Base-by-base conservation (phyloP, 31 red algal species). In the Odonthalia washingtoniensis region DNA sequence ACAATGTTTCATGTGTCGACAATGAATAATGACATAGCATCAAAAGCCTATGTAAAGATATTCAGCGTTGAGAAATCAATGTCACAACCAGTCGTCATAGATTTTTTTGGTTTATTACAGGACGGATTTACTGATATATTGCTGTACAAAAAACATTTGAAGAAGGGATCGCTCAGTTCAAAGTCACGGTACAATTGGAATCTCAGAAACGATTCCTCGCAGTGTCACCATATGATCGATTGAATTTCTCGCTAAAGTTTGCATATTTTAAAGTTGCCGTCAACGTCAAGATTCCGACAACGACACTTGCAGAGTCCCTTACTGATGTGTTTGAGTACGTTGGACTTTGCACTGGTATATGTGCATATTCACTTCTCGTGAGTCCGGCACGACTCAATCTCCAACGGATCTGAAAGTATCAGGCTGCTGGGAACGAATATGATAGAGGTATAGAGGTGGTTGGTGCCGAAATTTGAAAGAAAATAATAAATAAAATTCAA, bases 341-440 rank as follows among this genome's bases (percentile, higher is more conserved):
- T n/a, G n/a, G n/a, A n/a, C n/a, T n/a, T n/a, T 92, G 86, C 53
- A 92, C 82, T 31, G 90, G 90, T 1, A 44, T 92, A 35, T 92
- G 90, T 60, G 82, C 83, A 3, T 92, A 92, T 65, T 81, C 90
- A n/a, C 46, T 92, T 39, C 42, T 92, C 30, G 90, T 92, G 9
- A 68, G 77, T 12, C 90, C 90, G 5, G 89, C 89, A n/a, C 70
- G 82, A 49, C 57, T 91, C 80, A 69, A 85, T 37, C 74, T 85
- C 12, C 66, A 30, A 26, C 66, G 66, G 5, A 30, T 33, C 9
- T 12, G 28, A 70, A 70, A 36, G 33, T 30, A 30, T 70, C 66
- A 40, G 35, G 36, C 40, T 65, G n/a, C n/a, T n/a, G n/a, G n/a
- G n/a, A n/a, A n/a, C n/a, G n/a, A n/a, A n/a, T n/a, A n/a, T n/a